Conservation (phyloP, 2,329 filamentous ascomycete species). For the Ustilaginoidea virens region DNA sequence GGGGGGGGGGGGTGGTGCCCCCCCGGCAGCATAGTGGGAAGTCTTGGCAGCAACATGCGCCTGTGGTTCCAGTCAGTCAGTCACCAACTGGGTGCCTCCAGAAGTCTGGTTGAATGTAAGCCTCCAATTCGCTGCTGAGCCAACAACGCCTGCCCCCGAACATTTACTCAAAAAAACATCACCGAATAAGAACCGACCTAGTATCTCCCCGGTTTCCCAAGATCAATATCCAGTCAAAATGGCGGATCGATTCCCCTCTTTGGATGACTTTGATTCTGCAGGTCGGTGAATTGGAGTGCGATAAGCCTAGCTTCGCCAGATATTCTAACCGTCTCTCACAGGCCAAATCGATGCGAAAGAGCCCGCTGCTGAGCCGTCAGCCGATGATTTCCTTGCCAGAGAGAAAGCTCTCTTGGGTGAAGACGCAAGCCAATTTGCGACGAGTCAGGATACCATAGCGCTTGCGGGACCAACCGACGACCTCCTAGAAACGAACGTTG, state of each 20-base stretch:
- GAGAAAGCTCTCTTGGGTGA: constrained; percentile 85
- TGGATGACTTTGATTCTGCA: constrained; percentile 61
- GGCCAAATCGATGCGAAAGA: constrained; percentile 53
- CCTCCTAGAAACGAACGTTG: constrained; percentile 53
- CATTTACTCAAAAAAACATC: too few species aligned
- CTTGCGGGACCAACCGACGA: constrained; percentile 51
- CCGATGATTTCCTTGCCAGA: constrained; percentile 77
- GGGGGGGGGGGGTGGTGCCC: constrained; percentile 1
- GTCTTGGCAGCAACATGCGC: too few species aligned
- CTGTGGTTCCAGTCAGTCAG: too few species aligned
- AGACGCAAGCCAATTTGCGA: constrained; percentile 81
- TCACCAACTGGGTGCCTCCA: too few species aligned
- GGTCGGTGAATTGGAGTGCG: constrained; percentile 33
- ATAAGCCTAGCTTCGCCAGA: too few species aligned
- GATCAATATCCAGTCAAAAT: too few species aligned
- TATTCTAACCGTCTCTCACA: too few species aligned
- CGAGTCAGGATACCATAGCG: constrained; percentile 53
- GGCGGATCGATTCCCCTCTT: constrained; percentile 65
- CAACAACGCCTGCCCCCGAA: not conserved
- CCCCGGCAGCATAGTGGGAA: not conserved
- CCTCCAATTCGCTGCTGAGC: too few species aligned
- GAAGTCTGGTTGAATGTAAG: too few species aligned
- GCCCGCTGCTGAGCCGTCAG: constrained; percentile 40
- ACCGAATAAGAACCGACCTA: too few species aligned
- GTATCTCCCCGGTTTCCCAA: too few species aligned